These are phyloP conservation scores for Triticum timopheevii DNA, from an alignment of 176 grass and related monocot genomes.

Conservation along the genomic window DNA sequence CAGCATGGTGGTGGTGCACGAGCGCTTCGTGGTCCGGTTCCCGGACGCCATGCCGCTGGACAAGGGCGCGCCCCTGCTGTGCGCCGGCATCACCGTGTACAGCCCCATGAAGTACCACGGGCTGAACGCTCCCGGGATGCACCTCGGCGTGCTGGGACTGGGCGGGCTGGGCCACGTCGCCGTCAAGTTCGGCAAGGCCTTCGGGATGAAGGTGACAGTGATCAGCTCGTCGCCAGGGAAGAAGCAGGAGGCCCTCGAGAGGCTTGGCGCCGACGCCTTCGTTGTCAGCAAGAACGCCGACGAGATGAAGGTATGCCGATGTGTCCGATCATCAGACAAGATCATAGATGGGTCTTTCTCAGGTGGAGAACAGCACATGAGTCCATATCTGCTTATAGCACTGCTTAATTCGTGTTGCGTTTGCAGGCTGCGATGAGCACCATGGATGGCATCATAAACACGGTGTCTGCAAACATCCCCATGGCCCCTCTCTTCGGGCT, in stretches of 20 bases:
- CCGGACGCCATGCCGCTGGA: constrained; percentile 64
- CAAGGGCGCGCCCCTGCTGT: constrained; percentile 60
- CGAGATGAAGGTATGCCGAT: constrained; percentile 45
- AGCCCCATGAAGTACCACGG: constrained; percentile 64
- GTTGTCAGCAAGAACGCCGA: constrained; percentile 38
- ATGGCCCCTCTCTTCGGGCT: too few relatives aligned
- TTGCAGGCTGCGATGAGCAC: too few relatives aligned
- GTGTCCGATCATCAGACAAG: too few relatives aligned
- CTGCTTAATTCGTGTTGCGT: too few relatives aligned
- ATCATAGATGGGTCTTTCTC: too few relatives aligned
- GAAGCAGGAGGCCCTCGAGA: constrained; percentile 50
- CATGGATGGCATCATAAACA: too few relatives aligned
- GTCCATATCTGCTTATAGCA: too few relatives aligned
- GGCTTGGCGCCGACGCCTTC: constrained; percentile 60
- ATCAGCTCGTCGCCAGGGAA: constrained; percentile 62
- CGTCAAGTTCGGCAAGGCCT: constrained; percentile 69
- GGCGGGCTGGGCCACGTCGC: constrained; percentile 77
- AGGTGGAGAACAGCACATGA: too few relatives aligned
- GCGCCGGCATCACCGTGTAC: constrained; percentile 71
- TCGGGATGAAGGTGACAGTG: constrained; percentile 74
- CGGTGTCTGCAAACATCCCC: too few relatives aligned
- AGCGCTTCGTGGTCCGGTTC: constrained; percentile 62
- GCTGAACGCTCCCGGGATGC: constrained; percentile 41
- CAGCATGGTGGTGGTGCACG: constrained; percentile 43
- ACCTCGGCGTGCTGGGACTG: constrained; percentile 59